phyloP scores from a whole-genome alignment of 2,329 filamentous ascomycete species.

The Colletotrichum trifolii region DNA sequence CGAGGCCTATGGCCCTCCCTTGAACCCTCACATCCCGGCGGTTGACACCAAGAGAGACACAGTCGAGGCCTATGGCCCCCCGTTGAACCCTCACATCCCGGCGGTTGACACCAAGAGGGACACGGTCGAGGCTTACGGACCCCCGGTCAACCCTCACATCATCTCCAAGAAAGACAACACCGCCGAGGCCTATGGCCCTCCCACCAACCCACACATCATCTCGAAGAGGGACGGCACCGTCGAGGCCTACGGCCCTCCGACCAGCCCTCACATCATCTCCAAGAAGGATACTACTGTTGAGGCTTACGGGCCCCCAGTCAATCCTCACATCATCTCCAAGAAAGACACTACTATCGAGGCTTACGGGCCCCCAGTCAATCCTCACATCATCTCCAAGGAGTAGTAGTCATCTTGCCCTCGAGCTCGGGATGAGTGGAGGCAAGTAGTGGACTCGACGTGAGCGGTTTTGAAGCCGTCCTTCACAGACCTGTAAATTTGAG shows the following conservation, averaged over 20 bases:
- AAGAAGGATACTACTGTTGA: conserved; percentile 3
- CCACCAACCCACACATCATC: conserved; percentile 29
- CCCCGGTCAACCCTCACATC: conserved; percentile 27
- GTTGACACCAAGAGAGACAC: conserved; percentile 13
- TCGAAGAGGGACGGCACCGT: conserved; percentile 7
- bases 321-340: conserved; percentile 23
- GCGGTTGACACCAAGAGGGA: conserved; percentile 10
- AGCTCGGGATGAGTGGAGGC: too few relatives aligned
- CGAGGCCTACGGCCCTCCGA: conserved; percentile 25
- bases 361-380: conserved; percentile 30
- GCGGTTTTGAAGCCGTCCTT: too few relatives aligned
- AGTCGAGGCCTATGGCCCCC: conserved; percentile 25
- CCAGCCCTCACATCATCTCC: conserved; percentile 25
- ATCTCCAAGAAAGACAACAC: conserved; percentile 11
- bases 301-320: conserved; percentile 25
- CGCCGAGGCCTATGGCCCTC: conserved; percentile 28
- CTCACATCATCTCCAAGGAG: conserved; percentile 23
- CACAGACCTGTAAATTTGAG: too few relatives aligned
- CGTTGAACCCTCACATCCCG: conserved; percentile 16
- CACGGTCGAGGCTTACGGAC: conserved; percentile 22
- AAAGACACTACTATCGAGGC: background rate
- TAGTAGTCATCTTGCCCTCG: too few relatives aligned
- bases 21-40: conserved; percentile 19
- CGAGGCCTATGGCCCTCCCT: conserved; percentile 23
- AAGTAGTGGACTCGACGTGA: too few relatives aligned